phyloP scores from a whole-genome alignment of 768 basidiomycete species.

The Auriscalpium microsporum region DNA sequence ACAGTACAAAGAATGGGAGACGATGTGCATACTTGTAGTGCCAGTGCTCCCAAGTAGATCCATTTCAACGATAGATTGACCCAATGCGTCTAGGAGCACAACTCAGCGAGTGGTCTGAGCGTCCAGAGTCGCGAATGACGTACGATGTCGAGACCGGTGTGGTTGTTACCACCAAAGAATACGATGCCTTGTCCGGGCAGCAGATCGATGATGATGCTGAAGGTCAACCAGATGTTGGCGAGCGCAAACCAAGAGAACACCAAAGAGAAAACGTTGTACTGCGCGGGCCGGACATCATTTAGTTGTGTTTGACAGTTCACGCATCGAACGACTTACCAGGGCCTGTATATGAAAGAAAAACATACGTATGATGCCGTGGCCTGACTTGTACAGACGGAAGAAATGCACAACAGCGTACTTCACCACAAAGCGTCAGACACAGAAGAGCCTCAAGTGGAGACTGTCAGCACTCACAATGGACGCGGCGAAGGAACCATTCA shows the following conservation, averaged over 20 bases:
- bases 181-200: conserved; percentile 44
- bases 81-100: conserved; percentile 67
- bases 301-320: no score
- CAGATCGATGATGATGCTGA: conserved; percentile 89
- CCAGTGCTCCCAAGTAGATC: conserved; percentile 81
- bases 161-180: conserved; percentile 59
- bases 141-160: conserved; percentile 38
- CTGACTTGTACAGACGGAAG: conserved; percentile 78
- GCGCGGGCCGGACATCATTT: not conserved
- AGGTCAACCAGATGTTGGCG: conserved; percentile 92
- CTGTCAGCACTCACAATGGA: conserved; percentile 56
- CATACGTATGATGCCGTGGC: conserved; percentile 86
- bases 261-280: conserved; percentile 83
- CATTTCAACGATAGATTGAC: conserved; percentile 76
- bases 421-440: conserved; percentile 3
- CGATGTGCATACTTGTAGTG: conserved; percentile 49
- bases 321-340: conserved; percentile 42
- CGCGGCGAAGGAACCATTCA: conserved; percentile 94
- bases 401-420: conserved; percentile 93
- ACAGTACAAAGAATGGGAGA: not conserved
- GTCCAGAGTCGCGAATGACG: conserved; percentile 21
- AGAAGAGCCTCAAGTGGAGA: no score
- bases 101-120: not conserved
- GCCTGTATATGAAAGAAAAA: conserved; percentile 96
- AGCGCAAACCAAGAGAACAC: conserved; percentile 91